These are phyloP conservation scores for Hypoxylon sp. DNA, from an alignment of 2,329 filamentous ascomycete genomes.

Conservation along the genomic window DNA sequence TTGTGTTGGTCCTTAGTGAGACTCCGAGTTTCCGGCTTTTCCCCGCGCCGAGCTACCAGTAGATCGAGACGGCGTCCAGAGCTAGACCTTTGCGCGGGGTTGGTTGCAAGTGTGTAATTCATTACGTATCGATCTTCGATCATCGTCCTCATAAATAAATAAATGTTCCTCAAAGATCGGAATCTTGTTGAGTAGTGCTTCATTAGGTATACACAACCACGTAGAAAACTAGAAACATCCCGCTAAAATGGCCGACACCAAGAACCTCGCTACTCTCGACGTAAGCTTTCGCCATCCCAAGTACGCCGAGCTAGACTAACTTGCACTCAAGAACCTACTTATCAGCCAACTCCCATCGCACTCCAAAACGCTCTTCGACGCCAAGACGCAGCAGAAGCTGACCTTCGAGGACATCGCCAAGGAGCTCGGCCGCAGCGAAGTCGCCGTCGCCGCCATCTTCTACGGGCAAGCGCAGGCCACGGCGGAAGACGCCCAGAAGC, in stretches of 20 bases:
- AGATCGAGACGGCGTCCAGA: constrained; percentile 27
- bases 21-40: constrained; percentile 46
- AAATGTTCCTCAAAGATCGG: neutral
- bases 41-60: constrained; percentile 38
- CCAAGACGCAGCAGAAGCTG: constrained; percentile 78
- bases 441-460: constrained; percentile 87
- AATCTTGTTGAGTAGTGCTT: no score
- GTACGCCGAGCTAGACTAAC: constrained; percentile 8
- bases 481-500: constrained; percentile 70
- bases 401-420: constrained; percentile 82
- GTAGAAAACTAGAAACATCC: neutral
- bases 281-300: constrained; percentile 30
- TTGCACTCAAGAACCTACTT: constrained; percentile 64
- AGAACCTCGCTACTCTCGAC: constrained; percentile 44
- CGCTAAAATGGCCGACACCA: constrained; percentile 38
- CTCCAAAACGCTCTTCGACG: constrained; percentile 78
- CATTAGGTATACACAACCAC: neutral
- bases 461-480: constrained; percentile 85
- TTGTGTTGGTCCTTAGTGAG: neutral
- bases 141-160: constrained; percentile 16
- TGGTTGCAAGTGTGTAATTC: constrained; percentile 13
- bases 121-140: constrained; percentile 26
- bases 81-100: constrained; percentile 27
- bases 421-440: constrained; percentile 79
- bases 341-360: constrained; percentile 74